These are phyloP conservation scores for Seiridium unicorne DNA, from an alignment of 2,329 filamentous ascomycete genomes.

Conservation along the genomic window DNA sequence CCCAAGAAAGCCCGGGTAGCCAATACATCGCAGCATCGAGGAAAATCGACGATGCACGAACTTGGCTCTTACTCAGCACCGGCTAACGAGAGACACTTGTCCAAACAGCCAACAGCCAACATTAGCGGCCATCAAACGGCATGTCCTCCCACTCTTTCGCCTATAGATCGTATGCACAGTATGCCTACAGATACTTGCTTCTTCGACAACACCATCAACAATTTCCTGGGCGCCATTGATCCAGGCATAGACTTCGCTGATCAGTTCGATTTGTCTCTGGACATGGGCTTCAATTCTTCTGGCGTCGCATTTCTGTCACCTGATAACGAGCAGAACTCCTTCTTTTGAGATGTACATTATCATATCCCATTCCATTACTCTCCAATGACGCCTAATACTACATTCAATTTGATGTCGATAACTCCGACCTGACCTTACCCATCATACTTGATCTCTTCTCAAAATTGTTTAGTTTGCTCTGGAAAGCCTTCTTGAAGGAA, in stretches of 20 bases:
- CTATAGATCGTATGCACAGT: too few species aligned
- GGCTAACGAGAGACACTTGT: too few species aligned
- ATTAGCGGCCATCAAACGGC: too few species aligned
- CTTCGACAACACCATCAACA: neutral
- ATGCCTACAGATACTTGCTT: neutral
- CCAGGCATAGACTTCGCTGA: neutral
- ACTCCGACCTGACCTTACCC: neutral
- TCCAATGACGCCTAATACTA: neutral
- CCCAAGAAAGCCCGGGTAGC: neutral
- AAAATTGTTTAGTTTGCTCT: slow-evolving; percentile 19
- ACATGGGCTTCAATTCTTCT: neutral
- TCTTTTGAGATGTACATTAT: neutral
- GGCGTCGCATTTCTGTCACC: neutral
- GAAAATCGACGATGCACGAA: too few species aligned
- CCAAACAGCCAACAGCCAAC: too few species aligned
- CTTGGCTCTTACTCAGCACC: too few species aligned
- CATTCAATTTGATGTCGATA: neutral
- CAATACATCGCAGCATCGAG: too few species aligned
- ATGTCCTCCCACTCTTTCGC: too few species aligned
- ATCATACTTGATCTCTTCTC: neutral
- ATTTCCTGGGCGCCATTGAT: neutral
- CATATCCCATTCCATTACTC: too few species aligned
- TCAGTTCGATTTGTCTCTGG: neutral
- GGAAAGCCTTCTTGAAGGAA: slow-evolving; percentile 21
- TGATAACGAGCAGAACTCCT: neutral